Evolutionary conservation across 306 rosid genomes (phyloP), one percentile per base, ranked within the genome.

Genomic region (Lathyrus sativus): DNA sequence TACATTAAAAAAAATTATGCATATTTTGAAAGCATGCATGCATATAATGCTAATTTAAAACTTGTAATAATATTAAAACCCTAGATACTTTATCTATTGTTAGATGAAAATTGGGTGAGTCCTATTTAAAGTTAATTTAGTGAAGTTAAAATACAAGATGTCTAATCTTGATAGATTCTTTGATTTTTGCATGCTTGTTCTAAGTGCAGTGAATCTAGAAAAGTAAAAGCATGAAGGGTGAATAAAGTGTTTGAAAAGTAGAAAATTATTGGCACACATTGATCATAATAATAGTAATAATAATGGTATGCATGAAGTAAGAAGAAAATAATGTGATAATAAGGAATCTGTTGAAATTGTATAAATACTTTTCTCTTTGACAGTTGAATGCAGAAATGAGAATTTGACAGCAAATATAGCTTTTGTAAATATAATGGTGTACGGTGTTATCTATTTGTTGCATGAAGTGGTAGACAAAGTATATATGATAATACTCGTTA

Each of bases 391-490:
- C 24, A 51, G 75, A 46, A 62, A 67, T 73, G 59, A 78, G 68
- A 78, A 53, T 35, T 80, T 44, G 86, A 74, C 67, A 58, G 74
- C 82, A 59, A 64, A 67, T 42, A 39, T 13, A 19, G 76, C 90
- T 83, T 79, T 88, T 72, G 76, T 57, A 74, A n/a, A 75, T 44
- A 75, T 44, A 74, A 57, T 77, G 72, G 57, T 76, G 67, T 59
- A 50, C 69, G 74, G 79, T 73, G 81, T 83, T 76, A 72, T 81
- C 82, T 62, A 50, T 67, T 57, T 68, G 80, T 72, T 83, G 85
- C 88, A 81, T 84, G 89, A 84, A 83, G 91, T 84, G 89, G 89
- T 78, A 80, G 83, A 80, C 85, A 84, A 60, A 74, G 78, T 17
- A 69, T 67, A 67, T 67, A 78, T 79, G 85, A 89, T 80, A 58